A percentile compares a stretch with the other conserved stretches of the same genome.
These are phyloP conservation scores for Afroboletus lepidellus DNA, from an alignment of 1,284 basidiomycete species.

Conservation along the genomic window DNA sequence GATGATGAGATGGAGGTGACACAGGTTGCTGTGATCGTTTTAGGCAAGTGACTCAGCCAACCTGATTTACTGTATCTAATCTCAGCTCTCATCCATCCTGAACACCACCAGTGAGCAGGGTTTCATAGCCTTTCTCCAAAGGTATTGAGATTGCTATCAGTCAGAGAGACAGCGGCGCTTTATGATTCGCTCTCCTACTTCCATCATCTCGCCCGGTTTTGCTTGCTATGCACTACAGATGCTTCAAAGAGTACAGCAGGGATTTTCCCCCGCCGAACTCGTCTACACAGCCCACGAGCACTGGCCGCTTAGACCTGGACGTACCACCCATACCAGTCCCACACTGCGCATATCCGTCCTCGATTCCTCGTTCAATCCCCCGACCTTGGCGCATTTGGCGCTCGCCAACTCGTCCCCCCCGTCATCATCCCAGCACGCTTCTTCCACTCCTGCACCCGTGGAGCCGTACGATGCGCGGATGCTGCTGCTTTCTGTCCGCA, in stretches of 20 bases:
- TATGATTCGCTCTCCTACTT: constrained; percentile 15
- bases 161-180: neutral
- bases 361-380: constrained; percentile 95
- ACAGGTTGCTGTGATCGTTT: neutral
- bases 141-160: neutral
- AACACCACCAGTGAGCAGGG: constrained; percentile 3
- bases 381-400: constrained; percentile 83
- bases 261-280: constrained; percentile 50
- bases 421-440: neutral
- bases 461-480: constrained; percentile 70
- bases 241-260: constrained; percentile 47
- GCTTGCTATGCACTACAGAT: constrained; percentile 31
- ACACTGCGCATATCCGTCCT: constrained; percentile 63
- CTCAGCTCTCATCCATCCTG: constrained; percentile 13
- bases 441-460: constrained; percentile 6
- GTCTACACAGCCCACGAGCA: constrained; percentile 50
- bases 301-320: constrained; percentile 51
- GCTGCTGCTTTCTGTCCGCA: constrained; percentile 82
- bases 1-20: constrained; percentile 3
- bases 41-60: constrained; percentile 27
- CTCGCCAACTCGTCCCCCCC: constrained; percentile 56
- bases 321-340: constrained; percentile 11
- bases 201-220: constrained; percentile 22
- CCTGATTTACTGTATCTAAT: constrained; percentile 22
- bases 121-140: neutral